Conservation (phyloP, 495 filamentous ascomycete genomes). For the Podospora didyma region DNA sequence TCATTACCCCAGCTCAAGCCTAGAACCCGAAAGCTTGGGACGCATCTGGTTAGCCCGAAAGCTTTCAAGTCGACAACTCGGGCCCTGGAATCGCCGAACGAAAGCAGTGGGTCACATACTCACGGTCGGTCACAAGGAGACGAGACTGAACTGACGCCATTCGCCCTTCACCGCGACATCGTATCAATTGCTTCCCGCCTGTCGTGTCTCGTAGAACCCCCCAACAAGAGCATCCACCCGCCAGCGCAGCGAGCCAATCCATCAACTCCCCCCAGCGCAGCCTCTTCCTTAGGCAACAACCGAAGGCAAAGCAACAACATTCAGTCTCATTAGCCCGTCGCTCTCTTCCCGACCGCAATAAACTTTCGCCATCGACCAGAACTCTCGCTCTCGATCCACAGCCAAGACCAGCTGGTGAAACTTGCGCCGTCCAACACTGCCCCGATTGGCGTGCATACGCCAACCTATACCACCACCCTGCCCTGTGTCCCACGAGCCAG, state of each 20-base stretch:
- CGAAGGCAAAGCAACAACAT: background rate
- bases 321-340: background rate
- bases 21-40: slow-evolving; percentile 1
- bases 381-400: too few relatives aligned
- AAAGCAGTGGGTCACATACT: background rate
- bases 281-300: too few relatives aligned
- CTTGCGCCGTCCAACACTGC: background rate
- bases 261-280: too few relatives aligned
- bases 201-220: too few relatives aligned
- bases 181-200: too few relatives aligned
- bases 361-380: background rate
- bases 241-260: too few relatives aligned
- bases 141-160: too few relatives aligned
- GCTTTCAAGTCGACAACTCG: background rate
- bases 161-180: too few relatives aligned
- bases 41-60: background rate
- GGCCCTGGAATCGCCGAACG: background rate
- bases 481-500: slow-evolving; percentile 4
- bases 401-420: background rate
- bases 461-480: too few relatives aligned
- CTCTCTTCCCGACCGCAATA: background rate
- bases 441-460: background rate
- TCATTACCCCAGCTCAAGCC: background rate
- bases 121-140: too few relatives aligned
- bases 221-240: too few relatives aligned